Conservation (phyloP, 495 filamentous ascomycete species). For the Thozetella sp. region DNA sequence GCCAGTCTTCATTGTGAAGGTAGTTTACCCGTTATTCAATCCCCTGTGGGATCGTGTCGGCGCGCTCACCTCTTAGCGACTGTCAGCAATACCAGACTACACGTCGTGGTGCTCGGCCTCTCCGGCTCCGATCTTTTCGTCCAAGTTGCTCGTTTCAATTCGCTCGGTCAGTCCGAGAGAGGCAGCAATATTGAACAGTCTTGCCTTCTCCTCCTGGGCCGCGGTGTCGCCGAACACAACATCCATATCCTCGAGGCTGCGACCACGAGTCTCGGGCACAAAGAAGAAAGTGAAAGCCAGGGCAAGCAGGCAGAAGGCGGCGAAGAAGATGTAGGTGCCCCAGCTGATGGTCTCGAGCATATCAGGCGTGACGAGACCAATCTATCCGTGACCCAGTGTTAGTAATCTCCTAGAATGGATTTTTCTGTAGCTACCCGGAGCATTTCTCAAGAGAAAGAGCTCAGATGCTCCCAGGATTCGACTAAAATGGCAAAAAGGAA, state of each 20-base stretch:
- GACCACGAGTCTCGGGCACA: constrained; percentile 30
- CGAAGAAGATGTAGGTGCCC: constrained; percentile 72
- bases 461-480: too few relatives aligned
- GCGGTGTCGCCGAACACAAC: constrained; percentile 23
- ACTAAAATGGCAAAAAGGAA: too few relatives aligned
- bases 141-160: background rate
- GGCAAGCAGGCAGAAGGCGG: constrained; percentile 23
- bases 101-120: background rate
- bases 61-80: too few relatives aligned
- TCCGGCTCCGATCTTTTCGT: background rate
- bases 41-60: too few relatives aligned
- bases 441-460: too few relatives aligned
- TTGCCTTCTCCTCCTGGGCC: constrained; percentile 17
- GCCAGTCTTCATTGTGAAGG: too few relatives aligned
- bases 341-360: constrained; percentile 60
- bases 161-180: constrained; percentile 25
- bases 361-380: constrained; percentile 60
- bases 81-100: too few relatives aligned
- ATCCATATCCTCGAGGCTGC: constrained; percentile 29
- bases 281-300: constrained; percentile 19
- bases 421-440: constrained; percentile 27
- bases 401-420: too few relatives aligned
- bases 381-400: too few relatives aligned
- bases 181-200: constrained; percentile 15
- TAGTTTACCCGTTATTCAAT: too few relatives aligned